Evolutionary conservation across 176 grass and related monocot genomes (phyloP), one percentile per base, ranked within the genome.

Genomic region (Poa annua): DNA sequence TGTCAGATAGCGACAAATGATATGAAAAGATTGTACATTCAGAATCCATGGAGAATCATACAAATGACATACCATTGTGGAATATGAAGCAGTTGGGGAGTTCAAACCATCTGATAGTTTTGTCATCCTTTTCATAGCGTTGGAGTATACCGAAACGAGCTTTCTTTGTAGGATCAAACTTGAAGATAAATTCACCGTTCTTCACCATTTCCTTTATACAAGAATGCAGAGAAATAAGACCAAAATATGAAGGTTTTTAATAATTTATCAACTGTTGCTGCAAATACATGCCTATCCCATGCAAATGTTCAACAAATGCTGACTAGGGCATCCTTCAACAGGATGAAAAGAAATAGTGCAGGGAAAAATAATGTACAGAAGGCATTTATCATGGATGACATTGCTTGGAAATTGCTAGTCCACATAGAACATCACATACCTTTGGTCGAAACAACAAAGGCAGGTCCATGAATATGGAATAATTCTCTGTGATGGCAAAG

Each of bases 71-170:
- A 98, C 95, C 95, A 80, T 98, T 98, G 74, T 98, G 95, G 49
- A 98, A 98, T 84, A 98, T 93, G 87, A 88, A 98, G 77, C 95
- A 98, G 48, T 98, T 98, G 51, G 95, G 92, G 41, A 98, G 95
- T 71, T 98, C 92, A 94, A 98, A 98, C 95, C 95, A 98, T 93
- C 95, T 91, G 67, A 98, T 98, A 9, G 69, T 22, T 59, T 72
- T 83, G 24, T 98, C 95, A 88, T 94, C 88, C 86, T 88, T 98
- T 47, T 93, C 95, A 68, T 95, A 93, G 47, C 95, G 87, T 64
- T 74, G 84, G 78, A 98, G 92, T 81, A 98, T 88, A 48, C 95
- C 95, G 20, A 98, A 98, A 73, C 88, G 90, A 88, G 90, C 86
- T 93, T 98, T 98, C 84, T 91, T 92, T 71, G 95, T 83, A 76